Evolutionary conservation across 345 rosid species (phyloP).

Genomic region (Lepidium africanum): DNA sequence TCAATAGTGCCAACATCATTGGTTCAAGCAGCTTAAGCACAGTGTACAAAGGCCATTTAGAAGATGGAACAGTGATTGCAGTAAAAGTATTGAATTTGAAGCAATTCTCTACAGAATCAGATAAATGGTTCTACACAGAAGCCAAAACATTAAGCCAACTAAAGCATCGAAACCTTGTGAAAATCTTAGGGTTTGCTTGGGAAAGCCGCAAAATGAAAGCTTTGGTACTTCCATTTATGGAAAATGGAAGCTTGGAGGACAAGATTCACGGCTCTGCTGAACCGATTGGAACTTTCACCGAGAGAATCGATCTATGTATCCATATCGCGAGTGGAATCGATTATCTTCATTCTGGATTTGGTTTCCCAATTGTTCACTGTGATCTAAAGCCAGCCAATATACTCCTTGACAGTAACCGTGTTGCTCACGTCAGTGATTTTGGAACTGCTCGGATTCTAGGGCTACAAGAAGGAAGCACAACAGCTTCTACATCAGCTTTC

Average conservation of each 20-base stretch:
- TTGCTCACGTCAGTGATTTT: conserved; percentile 88
- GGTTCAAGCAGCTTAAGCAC: conserved; percentile 79
- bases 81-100: conserved; percentile 66
- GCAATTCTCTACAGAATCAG: conserved; percentile 58
- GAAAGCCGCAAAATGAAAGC: conserved; percentile 73
- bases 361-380: conserved; percentile 68
- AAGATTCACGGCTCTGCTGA: conserved; percentile 39
- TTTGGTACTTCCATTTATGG: conserved; percentile 66
- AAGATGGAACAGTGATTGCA: conserved; percentile 57
- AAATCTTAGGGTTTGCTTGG: conserved; percentile 85
- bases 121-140: conserved; percentile 71
- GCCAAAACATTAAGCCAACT: conserved; percentile 57
- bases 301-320: conserved; percentile 47
- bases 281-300: conserved; percentile 34
- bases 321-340: conserved; percentile 61
- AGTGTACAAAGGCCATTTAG: conserved; percentile 64
- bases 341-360: conserved; percentile 75
- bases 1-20: conserved; percentile 45
- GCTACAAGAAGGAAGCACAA: conserved; percentile 41
- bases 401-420: conserved; percentile 54
- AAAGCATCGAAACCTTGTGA: conserved; percentile 71
- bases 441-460: conserved; percentile 85
- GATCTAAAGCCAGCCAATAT: conserved; percentile 87
- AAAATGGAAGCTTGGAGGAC: conserved; percentile 67
- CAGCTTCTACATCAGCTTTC: conserved; percentile 54